Percentiles rank a stretch among this genome's conserved stretches.
Conservation (phyloP, 1,139 yeast genomes). For the Pichia sp. region DNA sequence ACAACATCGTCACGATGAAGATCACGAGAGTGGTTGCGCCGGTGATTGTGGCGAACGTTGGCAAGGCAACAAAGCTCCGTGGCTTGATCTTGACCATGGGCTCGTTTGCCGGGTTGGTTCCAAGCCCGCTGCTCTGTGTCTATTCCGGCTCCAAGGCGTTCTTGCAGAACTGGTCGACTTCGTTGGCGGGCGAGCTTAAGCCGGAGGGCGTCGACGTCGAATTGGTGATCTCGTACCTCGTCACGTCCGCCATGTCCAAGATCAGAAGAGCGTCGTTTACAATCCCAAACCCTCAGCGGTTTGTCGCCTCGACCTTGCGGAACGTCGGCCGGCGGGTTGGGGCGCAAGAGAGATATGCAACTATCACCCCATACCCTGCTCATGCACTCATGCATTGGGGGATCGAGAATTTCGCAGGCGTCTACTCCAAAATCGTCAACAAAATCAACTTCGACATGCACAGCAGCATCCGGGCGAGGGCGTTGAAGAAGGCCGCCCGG, state of each 20-base stretch:
- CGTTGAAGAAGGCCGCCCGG: conserved; percentile 72
- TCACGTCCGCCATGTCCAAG: conserved; percentile 95
- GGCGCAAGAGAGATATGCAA: conserved; percentile 85
- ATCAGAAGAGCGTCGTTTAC: conserved; percentile 66
- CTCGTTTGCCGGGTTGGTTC: conserved; percentile 90
- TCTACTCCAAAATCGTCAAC: conserved; percentile 67
- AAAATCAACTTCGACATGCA: conserved; percentile 71
- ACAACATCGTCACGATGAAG: conserved; percentile 78
- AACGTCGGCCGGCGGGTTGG: conserved; percentile 83
- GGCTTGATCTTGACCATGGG: conserved; percentile 94
- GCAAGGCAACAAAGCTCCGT: conserved; percentile 39
- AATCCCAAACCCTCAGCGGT: conserved; percentile 78
- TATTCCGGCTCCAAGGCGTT: conserved; percentile 97
- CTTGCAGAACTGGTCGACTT: conserved; percentile 86
- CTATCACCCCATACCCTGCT: conserved; percentile 87
- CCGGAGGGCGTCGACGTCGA: conserved; percentile 76
- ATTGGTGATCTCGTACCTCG: conserved; percentile 82
- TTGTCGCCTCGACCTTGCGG: conserved; percentile 65
- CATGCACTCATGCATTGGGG: conserved; percentile 92
- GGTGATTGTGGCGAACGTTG: conserved; percentile 48
- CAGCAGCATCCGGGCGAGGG: conserved; percentile 71
- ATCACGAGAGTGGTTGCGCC: conserved; percentile 79
- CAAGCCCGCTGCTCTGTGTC: conserved; percentile 87
- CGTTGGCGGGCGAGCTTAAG: conserved; percentile 81
- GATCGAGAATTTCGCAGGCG: conserved; percentile 76